Conservation (phyloP, 1,284 basidiomycete genomes). For the Cryptococcus sp. region DNA sequence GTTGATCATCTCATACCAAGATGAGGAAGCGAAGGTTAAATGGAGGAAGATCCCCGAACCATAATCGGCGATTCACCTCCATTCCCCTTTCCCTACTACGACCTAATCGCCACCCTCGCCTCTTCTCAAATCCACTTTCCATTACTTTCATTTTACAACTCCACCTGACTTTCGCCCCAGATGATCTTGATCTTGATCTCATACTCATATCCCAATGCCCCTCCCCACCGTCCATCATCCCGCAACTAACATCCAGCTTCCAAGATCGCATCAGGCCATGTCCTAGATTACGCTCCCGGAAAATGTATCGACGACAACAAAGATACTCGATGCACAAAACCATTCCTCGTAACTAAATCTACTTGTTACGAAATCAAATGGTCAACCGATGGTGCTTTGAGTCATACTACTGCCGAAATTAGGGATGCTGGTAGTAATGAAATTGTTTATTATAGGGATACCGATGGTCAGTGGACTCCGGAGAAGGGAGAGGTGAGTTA, state of each 20-base stretch:
- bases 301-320: constrained; percentile 43
- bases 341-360: constrained; percentile 41
- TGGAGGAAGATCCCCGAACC: no score
- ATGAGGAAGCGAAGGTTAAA: no score
- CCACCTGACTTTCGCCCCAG: background rate
- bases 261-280: constrained; percentile 26
- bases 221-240: background rate
- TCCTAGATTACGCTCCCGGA: constrained; percentile 44
- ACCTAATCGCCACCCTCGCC: no score
- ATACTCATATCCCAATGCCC: background rate
- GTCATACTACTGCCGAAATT: constrained; percentile 47
- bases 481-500: constrained; percentile 42
- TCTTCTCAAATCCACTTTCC: no score
- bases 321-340: constrained; percentile 43
- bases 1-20: no score
- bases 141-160: no score
- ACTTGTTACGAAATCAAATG: constrained; percentile 46
- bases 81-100: no score
- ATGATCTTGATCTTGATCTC: background rate
- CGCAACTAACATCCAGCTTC: constrained; percentile 8
- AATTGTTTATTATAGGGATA: constrained; percentile 45
- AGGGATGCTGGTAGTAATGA: constrained; percentile 42
- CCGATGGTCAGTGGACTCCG: constrained; percentile 45
- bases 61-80: no score
- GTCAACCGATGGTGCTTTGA: constrained; percentile 43